These are phyloP conservation scores for Talaromyces thailandensis DNA, from an alignment of 495 filamentous ascomycete genomes.

Conservation along the genomic window DNA sequence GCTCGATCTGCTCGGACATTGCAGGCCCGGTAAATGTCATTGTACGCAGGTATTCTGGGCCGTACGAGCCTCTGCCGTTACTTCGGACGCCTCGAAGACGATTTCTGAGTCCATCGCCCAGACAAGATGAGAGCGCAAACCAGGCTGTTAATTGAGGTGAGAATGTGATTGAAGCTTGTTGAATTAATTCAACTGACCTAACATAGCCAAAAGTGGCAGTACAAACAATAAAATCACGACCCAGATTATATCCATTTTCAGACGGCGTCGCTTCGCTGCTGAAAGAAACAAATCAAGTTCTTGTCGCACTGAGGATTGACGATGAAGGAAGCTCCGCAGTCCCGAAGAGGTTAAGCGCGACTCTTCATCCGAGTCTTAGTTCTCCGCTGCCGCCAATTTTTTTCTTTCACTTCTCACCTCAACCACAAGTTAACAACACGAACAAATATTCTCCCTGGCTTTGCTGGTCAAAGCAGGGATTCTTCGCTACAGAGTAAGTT, in stretches of 20 bases:
- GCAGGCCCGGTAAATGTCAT: slow-evolving; percentile 43
- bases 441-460: neutral
- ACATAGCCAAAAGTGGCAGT: slow-evolving; percentile 35
- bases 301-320: neutral
- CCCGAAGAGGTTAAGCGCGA: neutral
- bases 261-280: neutral
- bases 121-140: slow-evolving; percentile 50
- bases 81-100: slow-evolving; percentile 26
- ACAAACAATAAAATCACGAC: slow-evolving; percentile 35
- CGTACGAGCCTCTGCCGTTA: slow-evolving; percentile 37
- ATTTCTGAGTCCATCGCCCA: slow-evolving; percentile 44
- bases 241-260: neutral
- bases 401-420: neutral
- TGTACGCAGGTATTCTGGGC: slow-evolving; percentile 43
- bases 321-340: neutral
- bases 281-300: neutral
- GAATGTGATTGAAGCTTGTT: slow-evolving; percentile 5
- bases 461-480: slow-evolving; percentile 1
- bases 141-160: slow-evolving; percentile 37
- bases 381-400: neutral
- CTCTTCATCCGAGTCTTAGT: neutral
- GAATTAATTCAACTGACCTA: slow-evolving; percentile 27
- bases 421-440: neutral
- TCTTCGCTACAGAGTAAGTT: slow-evolving; percentile 1
- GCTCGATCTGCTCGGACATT: slow-evolving; percentile 56